Evolutionary conservation across 169 alveolate species (phyloP).

Genomic region (Cyclospora cayetanensis): DNA sequence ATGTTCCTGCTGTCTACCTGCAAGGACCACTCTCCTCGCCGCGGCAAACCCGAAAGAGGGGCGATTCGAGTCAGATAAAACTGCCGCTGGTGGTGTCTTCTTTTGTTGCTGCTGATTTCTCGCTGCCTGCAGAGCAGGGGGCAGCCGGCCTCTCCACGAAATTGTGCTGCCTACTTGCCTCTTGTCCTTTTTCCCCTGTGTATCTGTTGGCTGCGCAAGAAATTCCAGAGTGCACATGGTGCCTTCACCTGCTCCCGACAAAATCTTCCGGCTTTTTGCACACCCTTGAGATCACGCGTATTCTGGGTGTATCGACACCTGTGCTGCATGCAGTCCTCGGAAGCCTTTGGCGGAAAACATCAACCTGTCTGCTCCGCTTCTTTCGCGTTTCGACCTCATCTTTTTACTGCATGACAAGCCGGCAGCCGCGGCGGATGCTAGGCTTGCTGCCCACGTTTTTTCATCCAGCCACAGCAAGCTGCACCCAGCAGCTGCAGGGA

Average conservation of each 20-base stretch:
- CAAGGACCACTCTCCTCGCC: constrained; percentile 24
- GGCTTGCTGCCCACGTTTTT: neutral
- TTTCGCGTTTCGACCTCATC: neutral
- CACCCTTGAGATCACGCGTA: neutral
- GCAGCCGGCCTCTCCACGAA: too few relatives aligned
- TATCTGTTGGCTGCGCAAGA: too few relatives aligned
- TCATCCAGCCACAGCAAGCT: neutral
- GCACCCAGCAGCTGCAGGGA: constrained; percentile 1
- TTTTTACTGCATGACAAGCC: neutral
- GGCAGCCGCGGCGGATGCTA: neutral
- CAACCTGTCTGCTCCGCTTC: neutral
- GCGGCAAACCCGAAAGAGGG: constrained; percentile 59
- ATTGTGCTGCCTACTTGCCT: too few relatives aligned
- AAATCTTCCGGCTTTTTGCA: too few relatives aligned
- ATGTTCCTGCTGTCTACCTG: too few relatives aligned
- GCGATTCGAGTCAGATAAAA: neutral
- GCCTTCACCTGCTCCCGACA: too few relatives aligned
- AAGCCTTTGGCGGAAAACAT: neutral
- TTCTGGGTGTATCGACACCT: neutral
- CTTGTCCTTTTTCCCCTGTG: too few relatives aligned
- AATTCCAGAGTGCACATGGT: too few relatives aligned
- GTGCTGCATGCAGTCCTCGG: constrained; percentile 6
- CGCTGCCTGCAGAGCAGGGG: too few relatives aligned
- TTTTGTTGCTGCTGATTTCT: too few relatives aligned
- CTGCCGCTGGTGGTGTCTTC: too few relatives aligned